A percentile compares a stretch with the other conserved stretches of the same genome.
These are phyloP conservation scores for Chenopodium album DNA, from an alignment of 148 eudicot species.

Conservation along the genomic window DNA sequence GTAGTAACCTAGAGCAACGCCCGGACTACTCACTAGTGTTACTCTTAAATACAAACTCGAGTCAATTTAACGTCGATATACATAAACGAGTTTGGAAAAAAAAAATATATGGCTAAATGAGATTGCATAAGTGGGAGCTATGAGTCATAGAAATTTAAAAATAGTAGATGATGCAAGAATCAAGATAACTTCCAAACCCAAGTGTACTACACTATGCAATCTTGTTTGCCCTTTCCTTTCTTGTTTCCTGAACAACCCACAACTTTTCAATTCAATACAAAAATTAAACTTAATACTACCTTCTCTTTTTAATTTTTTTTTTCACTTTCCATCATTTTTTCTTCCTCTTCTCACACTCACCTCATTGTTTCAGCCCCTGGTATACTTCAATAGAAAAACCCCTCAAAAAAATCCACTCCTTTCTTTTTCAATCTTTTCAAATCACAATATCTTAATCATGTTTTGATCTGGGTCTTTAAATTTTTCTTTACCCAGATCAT, in stretches of 20 bases:
- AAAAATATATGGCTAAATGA: too few relatives aligned
- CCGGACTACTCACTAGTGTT: too few relatives aligned
- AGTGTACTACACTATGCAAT: not conserved
- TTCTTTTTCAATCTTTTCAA: not conserved
- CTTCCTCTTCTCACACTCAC: not conserved
- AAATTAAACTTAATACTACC: not conserved
- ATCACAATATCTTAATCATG: not conserved
- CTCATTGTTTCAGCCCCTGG: constrained; percentile 2
- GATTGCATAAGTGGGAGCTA: too few relatives aligned
- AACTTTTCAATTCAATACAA: not conserved
- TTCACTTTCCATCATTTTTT: not conserved
- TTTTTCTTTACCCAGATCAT: constrained; percentile 21
- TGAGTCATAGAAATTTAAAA: too few relatives aligned
- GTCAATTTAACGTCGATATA: too few relatives aligned
- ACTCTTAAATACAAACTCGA: too few relatives aligned
- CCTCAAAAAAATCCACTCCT: not conserved
- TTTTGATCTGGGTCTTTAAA: constrained; percentile 21
- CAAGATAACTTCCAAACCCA: not conserved
- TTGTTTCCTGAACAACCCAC: constrained; percentile 10
- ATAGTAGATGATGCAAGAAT: not conserved
- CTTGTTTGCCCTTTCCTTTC: constrained; percentile 8
- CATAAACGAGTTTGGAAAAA: too few relatives aligned
- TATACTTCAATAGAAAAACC: not conserved
- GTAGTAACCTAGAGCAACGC: too few relatives aligned
- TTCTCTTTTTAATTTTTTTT: not conserved